Conservation (phyloP, 163 green algal genomes). For the Chlamydomonas reinhardtii region DNA sequence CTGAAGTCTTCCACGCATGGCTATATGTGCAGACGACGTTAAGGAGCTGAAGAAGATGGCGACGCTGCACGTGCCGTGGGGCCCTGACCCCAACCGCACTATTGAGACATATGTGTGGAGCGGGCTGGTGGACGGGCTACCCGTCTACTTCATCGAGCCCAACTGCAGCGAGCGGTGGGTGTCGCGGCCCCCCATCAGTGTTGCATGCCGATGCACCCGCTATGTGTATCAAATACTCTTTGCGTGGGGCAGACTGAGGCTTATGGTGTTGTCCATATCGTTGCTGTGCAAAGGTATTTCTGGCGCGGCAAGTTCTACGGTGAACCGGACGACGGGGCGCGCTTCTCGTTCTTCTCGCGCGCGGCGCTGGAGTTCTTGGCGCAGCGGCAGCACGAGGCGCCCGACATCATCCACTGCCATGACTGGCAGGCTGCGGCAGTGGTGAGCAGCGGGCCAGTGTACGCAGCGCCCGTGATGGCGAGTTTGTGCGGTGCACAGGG, state of each 20-base stretch:
- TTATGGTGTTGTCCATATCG: too few relatives aligned
- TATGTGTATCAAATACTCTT: too few relatives aligned
- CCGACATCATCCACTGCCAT: slow-evolving; percentile 96
- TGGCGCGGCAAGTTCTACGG: slow-evolving; percentile 54
- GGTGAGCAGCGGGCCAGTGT: slow-evolving; percentile 6
- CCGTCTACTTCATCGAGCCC: slow-evolving; percentile 85
- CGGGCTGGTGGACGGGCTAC: slow-evolving; percentile 85
- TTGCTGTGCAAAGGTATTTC: slow-evolving; percentile 16
- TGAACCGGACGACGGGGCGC: slow-evolving; percentile 56
- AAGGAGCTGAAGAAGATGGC: slow-evolving; percentile 43
- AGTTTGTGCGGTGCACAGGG: too few relatives aligned
- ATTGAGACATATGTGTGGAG: slow-evolving; percentile 63
- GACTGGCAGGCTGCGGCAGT: slow-evolving; percentile 93
- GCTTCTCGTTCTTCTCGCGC: slow-evolving; percentile 93
- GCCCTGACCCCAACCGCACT: background rate
- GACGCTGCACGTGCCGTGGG: slow-evolving; percentile 50
- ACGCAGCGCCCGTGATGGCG: background rate
- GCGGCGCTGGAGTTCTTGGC: slow-evolving; percentile 93
- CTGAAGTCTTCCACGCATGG: too few relatives aligned
- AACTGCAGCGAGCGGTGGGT: background rate
- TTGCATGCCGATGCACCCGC: too few relatives aligned
- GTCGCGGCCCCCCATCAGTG: too few relatives aligned
- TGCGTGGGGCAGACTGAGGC: too few relatives aligned
- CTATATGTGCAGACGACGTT: slow-evolving; percentile 52
- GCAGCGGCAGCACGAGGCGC: slow-evolving; percentile 66